Base-by-base conservation (phyloP, 768 basidiomycete genomes). In the Phanerodontia chrysosporium region DNA sequence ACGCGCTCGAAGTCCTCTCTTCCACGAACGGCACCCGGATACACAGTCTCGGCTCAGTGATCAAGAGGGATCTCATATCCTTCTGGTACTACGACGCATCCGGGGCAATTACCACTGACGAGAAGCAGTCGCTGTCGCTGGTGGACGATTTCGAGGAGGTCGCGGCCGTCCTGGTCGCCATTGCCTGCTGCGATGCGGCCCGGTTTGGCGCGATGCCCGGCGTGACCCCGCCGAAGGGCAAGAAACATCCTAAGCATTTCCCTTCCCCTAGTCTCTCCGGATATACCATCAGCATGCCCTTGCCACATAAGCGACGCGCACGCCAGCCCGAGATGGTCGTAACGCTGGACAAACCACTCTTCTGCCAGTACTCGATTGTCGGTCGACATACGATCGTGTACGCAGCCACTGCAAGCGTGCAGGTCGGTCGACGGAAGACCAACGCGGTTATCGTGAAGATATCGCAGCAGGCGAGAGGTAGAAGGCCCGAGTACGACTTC, bases 61-160 rank as follows among this genome's bases (percentile, higher is more conserved):
- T 51, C 6, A 16, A 36, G 3, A 30, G 49, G 30, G 46, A 58
- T 16, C 3, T 4, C 5, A 3, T 58, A 3, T 36, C 46, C 2
- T 28, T 58, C 5, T 59, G 51, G 58, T 59, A 52, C 42, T 55
- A 55, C 36, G 58, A 52, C 22, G 51, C 51, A 7, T 21, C 48
- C 44, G 51, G 51, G 7, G 21, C 45, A 24, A 36, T 59, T 3
- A 22, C 21, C 2, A 54, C 51, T 5, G 45, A 28, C 21, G 32
- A 35, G 13, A n/a, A n/a, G n/a, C n/a, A 51, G 22, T 2, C 13
- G n/a, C 5, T 58, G 2, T 49, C 57, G 8, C 3, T 58, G 6
- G 39, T 58, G 35, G 22, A 49, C 29, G 46, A 49, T n/a, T 58
- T 58, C 49, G 57, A 58, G 57, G 36, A 32, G 44, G 3, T 39